Base-by-base conservation (phyloP, 2,329 filamentous ascomycete genomes). In the Alternaria postmessia region DNA sequence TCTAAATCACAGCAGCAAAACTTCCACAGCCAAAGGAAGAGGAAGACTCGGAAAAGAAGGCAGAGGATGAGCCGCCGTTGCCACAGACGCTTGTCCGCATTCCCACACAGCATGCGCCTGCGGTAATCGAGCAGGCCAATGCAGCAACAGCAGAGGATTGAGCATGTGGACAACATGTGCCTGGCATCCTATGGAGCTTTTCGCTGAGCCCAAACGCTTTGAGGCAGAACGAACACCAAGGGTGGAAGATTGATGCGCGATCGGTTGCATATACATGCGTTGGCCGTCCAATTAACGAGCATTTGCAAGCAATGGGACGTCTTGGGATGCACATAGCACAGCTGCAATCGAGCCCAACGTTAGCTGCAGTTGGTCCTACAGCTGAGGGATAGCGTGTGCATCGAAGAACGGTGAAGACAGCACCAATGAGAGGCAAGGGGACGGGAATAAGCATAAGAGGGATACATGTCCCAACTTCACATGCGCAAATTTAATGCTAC, bases 51-150 rank as follows among this genome's bases (percentile, higher is more conserved):
- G 78, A 82, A 36, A 65, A 78, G 80, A 64, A 73, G 53, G 32
- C 63, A 26, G 78, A 83, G 52, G 68, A 80, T 55, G 78, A 79
- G 32, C 78, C 84, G n/a, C 80, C 86, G 41, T 82, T 95, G 41
- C 92, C 92, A 2, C 91, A 94, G 74, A 94, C 92, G 18, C 84
- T 96, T 16, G 92, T 96, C 36, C 88, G 92, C 64, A 94, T 95
- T 67, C 92, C 92, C 1, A 93, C 91, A 16, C 90, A 94, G 67
- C 91, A 94, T 68, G 79, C 78, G 3, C 75, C 74, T 36, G 69
- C 74, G 20, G 61, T 79, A 6, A 69, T 77, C 20, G 70, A 76
- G 54, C 77, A 79, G 51, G 61, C 71, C 38, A 73, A 67, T 46
- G 71, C 73, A 46, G 71, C 72, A n/a, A 69, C 64, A 47, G 61